Percentiles rank a stretch among this genome's conserved stretches.
Conservation (phyloP, 441 rosid genomes). For the Capsella rubella region DNA sequence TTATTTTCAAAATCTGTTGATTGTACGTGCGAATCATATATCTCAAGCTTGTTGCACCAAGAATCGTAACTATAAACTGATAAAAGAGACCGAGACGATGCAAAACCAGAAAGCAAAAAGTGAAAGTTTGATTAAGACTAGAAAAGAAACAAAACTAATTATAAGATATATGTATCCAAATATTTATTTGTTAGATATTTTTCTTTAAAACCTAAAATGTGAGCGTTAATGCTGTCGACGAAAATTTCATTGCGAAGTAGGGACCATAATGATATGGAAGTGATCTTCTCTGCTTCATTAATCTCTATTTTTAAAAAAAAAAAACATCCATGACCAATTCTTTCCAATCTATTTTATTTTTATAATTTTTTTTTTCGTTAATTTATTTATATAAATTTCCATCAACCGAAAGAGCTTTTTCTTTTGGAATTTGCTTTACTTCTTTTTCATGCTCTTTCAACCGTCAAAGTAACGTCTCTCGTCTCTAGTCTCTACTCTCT, state of each 20-base stretch:
- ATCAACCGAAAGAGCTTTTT: constrained; percentile 50
- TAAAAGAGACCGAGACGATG: not conserved
- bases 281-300: constrained; percentile 36
- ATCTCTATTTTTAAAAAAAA: constrained; percentile 10
- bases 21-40: not conserved
- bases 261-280: constrained; percentile 49
- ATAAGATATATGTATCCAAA: too few species aligned
- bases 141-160: too few species aligned
- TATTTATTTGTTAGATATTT: too few species aligned
- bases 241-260: constrained; percentile 38
- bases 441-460: constrained; percentile 41
- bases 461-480: constrained; percentile 46
- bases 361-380: constrained; percentile 1
- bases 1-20: not conserved
- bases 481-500: constrained; percentile 29
- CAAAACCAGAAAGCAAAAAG: not conserved
- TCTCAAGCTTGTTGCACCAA: not conserved
- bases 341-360: constrained; percentile 25
- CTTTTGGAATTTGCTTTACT: constrained; percentile 35
- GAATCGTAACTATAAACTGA: not conserved
- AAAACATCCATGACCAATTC: constrained; percentile 22
- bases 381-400: constrained; percentile 32
- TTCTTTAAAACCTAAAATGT: not conserved
- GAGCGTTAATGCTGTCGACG: constrained; percentile 31
- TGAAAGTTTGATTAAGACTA: too few species aligned